Percentiles rank a stretch among this genome's conserved stretches.
These are phyloP conservation scores for Periconia digitata DNA, from an alignment of 2,329 filamentous ascomycete genomes.

Conservation along the genomic window DNA sequence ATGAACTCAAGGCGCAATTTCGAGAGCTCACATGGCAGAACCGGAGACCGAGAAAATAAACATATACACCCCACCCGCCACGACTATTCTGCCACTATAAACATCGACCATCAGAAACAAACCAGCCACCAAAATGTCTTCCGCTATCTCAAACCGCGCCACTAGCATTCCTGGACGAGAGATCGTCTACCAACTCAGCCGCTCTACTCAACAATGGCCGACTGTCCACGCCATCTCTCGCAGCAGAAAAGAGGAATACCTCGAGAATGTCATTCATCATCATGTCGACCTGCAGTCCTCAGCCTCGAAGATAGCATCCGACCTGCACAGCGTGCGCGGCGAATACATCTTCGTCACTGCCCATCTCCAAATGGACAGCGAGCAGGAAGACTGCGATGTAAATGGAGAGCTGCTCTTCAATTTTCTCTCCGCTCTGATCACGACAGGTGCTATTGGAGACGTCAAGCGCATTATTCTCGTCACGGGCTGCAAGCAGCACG, in stretches of 20 bases:
- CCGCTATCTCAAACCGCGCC: slow-evolving; percentile 35
- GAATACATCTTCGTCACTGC: slow-evolving; percentile 50
- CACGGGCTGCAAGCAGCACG: slow-evolving; percentile 56
- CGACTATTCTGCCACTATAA: no score
- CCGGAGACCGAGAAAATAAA: slow-evolving; percentile 26
- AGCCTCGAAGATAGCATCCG: slow-evolving; percentile 40
- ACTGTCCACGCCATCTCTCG: slow-evolving; percentile 47
- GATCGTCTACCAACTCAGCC: slow-evolving; percentile 43
- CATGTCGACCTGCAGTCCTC: slow-evolving; percentile 42
- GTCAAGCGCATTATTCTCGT: slow-evolving; percentile 55
- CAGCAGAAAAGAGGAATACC: slow-evolving; percentile 41
- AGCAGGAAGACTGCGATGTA: slow-evolving; percentile 40
- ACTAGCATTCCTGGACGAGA: slow-evolving; percentile 45
- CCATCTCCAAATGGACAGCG: slow-evolving; percentile 43
- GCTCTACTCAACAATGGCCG: slow-evolving; percentile 37
- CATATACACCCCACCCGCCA: neutral
- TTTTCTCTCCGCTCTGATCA: slow-evolving; percentile 51
- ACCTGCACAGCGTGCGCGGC: slow-evolving; percentile 38
- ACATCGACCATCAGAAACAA: no score
- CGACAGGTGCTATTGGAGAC: slow-evolving; percentile 44
- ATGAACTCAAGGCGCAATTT: slow-evolving; percentile 56
- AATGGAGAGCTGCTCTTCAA: slow-evolving; percentile 52
- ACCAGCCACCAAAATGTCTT: slow-evolving; percentile 28
- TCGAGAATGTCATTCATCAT: slow-evolving; percentile 42
- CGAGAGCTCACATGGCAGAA: slow-evolving; percentile 41